Conservation (phyloP, 805 yeast species). For the Ogataea angusta region DNA sequence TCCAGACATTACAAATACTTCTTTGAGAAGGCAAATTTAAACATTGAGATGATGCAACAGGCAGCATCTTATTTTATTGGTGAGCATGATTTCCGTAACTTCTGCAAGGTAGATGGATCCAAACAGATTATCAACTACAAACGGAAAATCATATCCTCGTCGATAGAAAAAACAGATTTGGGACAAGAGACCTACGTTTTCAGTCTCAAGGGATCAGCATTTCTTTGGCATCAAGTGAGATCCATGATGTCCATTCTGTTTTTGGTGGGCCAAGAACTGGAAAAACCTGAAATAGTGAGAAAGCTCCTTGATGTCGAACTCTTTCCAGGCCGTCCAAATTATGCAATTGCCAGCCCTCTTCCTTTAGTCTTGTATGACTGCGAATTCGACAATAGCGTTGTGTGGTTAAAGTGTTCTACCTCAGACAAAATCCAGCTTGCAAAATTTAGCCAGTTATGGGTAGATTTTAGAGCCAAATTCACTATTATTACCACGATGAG, state of each 20-base stretch:
- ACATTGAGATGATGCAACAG: slow-evolving; percentile 61
- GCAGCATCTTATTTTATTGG: slow-evolving; percentile 69
- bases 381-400: slow-evolving; percentile 56
- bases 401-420: slow-evolving; percentile 50
- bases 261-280: slow-evolving; percentile 75
- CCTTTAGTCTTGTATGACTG: slow-evolving; percentile 89
- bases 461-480: slow-evolving; percentile 56
- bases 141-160: slow-evolving; percentile 52
- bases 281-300: slow-evolving; percentile 53
- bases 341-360: slow-evolving; percentile 84
- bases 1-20: slow-evolving; percentile 83
- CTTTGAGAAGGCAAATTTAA: slow-evolving; percentile 56
- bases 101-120: slow-evolving; percentile 91
- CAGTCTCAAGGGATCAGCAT: slow-evolving; percentile 83
- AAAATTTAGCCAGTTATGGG: slow-evolving; percentile 47
- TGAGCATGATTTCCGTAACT: slow-evolving; percentile 86
- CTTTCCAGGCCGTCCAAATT: slow-evolving; percentile 68
- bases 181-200: slow-evolving; percentile 53
- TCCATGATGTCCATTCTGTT: slow-evolving; percentile 88
- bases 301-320: slow-evolving; percentile 56
- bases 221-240: slow-evolving; percentile 96
- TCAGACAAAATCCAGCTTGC: slow-evolving; percentile 41
- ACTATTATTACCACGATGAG: slow-evolving; percentile 51
- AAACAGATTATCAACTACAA: slow-evolving; percentile 81
- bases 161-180: slow-evolving; percentile 20